Conservation (phyloP, 257 asterid genomes). For the Capsicum pubescens region DNA sequence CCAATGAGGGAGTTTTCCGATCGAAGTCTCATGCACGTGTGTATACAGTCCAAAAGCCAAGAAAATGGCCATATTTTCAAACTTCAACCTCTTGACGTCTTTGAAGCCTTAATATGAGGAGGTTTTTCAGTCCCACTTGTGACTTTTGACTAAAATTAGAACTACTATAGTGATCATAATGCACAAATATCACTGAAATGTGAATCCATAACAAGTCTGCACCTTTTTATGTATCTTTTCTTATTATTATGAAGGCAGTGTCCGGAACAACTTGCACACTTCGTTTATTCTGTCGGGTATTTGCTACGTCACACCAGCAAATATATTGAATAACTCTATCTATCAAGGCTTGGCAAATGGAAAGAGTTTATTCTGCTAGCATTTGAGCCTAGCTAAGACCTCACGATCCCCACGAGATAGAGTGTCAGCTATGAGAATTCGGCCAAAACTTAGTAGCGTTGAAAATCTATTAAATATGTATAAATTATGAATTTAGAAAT, state of each 20-base stretch:
- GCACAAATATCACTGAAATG: neutral
- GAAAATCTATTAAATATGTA: too few species aligned
- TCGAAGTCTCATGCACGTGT: neutral
- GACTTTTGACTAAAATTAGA: conserved; percentile 43
- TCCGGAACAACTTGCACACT: neutral
- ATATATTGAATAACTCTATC: neutral
- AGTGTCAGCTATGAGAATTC: neutral
- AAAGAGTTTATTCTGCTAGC: too few species aligned
- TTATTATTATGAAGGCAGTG: neutral
- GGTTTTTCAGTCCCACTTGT: conserved; percentile 44
- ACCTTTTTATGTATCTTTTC: neutral
- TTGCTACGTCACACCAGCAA: neutral
- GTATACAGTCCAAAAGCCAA: conserved; percentile 23
- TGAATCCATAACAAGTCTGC: neutral
- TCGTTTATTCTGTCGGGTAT: neutral
- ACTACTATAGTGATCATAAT: neutral
- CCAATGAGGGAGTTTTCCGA: neutral
- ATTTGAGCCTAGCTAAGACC: neutral
- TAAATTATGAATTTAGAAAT: neutral
- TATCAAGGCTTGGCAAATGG: neutral
- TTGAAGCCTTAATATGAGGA: conserved; percentile 54
- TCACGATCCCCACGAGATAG: neutral
- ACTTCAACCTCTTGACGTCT: conserved; percentile 42
- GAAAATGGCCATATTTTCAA: conserved; percentile 33
- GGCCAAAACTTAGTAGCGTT: neutral